Base-by-base conservation (phyloP, 495 filamentous ascomycete genomes). In the Aspergillus nanangensis region DNA sequence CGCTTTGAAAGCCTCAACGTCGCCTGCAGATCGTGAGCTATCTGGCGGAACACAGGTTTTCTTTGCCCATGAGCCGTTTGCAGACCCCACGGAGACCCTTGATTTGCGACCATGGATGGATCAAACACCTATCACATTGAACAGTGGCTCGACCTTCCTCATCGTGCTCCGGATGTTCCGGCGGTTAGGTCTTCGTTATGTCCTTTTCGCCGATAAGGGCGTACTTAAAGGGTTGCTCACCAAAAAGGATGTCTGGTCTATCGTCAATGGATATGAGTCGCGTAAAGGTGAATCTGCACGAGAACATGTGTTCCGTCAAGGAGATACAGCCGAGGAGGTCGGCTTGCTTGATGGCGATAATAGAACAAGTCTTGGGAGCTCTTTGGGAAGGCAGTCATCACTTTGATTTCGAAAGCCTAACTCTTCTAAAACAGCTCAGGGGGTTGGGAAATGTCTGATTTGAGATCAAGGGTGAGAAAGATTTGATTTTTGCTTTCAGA, bases 61-160 rank as follows among this genome's bases (percentile, higher is more conserved):
- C 52, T 96, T 98, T 61, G 76, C 80, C 0, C 87, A 91, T 58
- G 86, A 91, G 56, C 83, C 88, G 10, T 80, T 88, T 43, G 84
- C 87, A 1, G 89, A 95, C 51, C 83, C 87, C 2, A 63, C 73
- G n/a, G 77, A 81, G 8, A 90, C 83, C 0, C 75, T 97, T 29
- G 92, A 98, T 61, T 74, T 97, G 7, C 74, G 92, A 11, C 90
- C 89, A 5, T 98, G 92, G 91, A 95, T 98, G 88, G 93, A 98
- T 60, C 90, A 96, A 58, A 98, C 93, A 0, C 93, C 93, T 2
- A 86, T 98, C 24, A 96, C 94, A 0, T 76, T 98, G 10, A 86
- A 87, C 24, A 78, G 79, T 25, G 77, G 83, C 34, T 79, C 78
- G 39, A 84, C 76, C 39, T 79, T 97, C 44, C 79, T 88, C 55